phyloP scores from a whole-genome alignment of 768 basidiomycete genomes.

The Boletales sp. region DNA sequence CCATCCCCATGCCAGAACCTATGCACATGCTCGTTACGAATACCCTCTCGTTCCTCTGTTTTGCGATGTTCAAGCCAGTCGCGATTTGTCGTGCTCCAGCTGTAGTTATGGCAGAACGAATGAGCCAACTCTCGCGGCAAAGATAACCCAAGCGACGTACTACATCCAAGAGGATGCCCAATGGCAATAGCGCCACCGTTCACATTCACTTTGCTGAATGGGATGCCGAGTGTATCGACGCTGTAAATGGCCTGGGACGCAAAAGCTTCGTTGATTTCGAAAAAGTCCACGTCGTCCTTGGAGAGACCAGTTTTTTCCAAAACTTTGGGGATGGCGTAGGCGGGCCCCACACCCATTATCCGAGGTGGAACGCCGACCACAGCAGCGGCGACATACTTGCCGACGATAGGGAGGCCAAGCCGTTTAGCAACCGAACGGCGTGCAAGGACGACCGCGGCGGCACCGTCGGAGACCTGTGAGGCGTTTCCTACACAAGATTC shows the following conservation, averaged over 20 bases:
- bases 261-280: slow-evolving; percentile 91
- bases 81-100: slow-evolving; percentile 87
- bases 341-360: slow-evolving; percentile 92
- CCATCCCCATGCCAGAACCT: slow-evolving; percentile 90
- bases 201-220: slow-evolving; percentile 77
- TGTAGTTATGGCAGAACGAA: slow-evolving; percentile 21
- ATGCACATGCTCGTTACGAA: slow-evolving; percentile 93
- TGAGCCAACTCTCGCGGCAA: slow-evolving; percentile 1
- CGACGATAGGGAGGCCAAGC: slow-evolving; percentile 81
- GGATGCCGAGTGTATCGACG: slow-evolving; percentile 65
- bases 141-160: slow-evolving; percentile 40
- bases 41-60: slow-evolving; percentile 68
- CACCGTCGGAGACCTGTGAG: slow-evolving; percentile 89
- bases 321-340: slow-evolving; percentile 77
- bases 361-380: slow-evolving; percentile 80
- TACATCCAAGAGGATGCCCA: slow-evolving; percentile 85
- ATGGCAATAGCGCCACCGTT: slow-evolving; percentile 88
- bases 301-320: slow-evolving; percentile 65
- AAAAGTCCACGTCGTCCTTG: slow-evolving; percentile 80
- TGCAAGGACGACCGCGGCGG: slow-evolving; percentile 83
- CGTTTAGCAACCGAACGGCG: slow-evolving; percentile 77
- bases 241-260: slow-evolving; percentile 78
- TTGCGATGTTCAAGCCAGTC: slow-evolving; percentile 78
- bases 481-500: slow-evolving; percentile 54
- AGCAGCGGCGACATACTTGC: slow-evolving; percentile 73